Percentiles rank a stretch among this genome's conserved stretches.
phyloP scores from a whole-genome alignment of 73 alveolate species.

The Paramecium tetraurelia region DNA sequence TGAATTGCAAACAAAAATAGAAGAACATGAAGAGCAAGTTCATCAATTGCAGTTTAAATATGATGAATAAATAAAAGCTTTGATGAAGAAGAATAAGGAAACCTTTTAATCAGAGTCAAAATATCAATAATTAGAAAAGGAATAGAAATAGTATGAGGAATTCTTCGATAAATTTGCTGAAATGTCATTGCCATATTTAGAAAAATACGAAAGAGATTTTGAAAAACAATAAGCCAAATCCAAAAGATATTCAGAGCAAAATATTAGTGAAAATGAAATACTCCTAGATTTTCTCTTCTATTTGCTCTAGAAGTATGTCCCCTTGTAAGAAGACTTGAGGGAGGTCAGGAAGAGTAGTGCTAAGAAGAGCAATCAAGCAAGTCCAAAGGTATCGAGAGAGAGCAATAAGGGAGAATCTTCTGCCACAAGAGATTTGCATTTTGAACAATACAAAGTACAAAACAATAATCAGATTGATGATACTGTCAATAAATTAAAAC shows the following conservation, averaged over 20 bases:
- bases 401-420: not conserved
- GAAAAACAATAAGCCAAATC: not conserved
- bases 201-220: constrained; percentile 32
- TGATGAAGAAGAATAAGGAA: not conserved
- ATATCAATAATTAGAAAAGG: not conserved
- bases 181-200: constrained; percentile 21
- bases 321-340: not conserved
- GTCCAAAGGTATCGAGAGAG: constrained; percentile 4
- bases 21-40: constrained; percentile 10
- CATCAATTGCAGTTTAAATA: not conserved
- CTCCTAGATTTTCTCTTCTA: constrained; percentile 33
- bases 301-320: constrained; percentile 21
- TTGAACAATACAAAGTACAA: not conserved
- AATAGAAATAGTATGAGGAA: not conserved
- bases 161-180: constrained; percentile 45
- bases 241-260: not conserved
- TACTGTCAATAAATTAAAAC: not conserved
- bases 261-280: not conserved
- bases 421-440: not conserved
- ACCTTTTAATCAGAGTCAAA: not conserved
- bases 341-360: not conserved
- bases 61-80: constrained; percentile 36
- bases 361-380: not conserved
- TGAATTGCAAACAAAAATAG: not conserved
- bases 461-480: not conserved